Base-by-base conservation (phyloP, 1,139 yeast species). In the Taphrina populina region DNA sequence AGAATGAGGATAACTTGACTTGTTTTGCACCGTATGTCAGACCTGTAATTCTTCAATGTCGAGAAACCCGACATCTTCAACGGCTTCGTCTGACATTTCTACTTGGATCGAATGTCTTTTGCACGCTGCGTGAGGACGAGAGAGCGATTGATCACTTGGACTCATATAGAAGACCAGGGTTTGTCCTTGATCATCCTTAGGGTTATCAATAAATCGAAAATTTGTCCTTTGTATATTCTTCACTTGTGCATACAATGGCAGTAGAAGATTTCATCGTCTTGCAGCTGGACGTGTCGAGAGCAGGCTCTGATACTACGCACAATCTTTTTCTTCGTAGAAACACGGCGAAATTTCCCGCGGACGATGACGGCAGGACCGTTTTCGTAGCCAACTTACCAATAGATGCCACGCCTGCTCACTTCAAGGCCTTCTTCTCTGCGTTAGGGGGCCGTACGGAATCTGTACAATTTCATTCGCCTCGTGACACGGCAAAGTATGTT, bases 1-100 rank as follows among this genome's bases (percentile, higher is more conserved):
- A 23, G 15, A 10, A 56, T 30, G 34, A 37, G 43, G 45, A 29
- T 19, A 13, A 4, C n/a, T 20, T 13, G 8, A 21, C 30, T 20
- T 17, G 24, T 8, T 1, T 19, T 10, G 20, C 27, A 11, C 11
- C 21, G 23, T 20, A 13, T 10, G 27, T n/a, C 75, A 74, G 51
- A 73, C 73, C 66, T 80, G 84, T 44, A 80, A 69, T 61, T 78
- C 81, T 57, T 80, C 84, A 1, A 79, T 72, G 21, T 72, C 65
- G n/a, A 76, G 64, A 44, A 75, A 56, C 5, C 33, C 34, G 26
- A 45, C 26, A 13, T 45, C 52, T 11, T 45, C 52, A 11, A 27
- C 46, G 17, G 7, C n/a, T 23, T 39, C 44, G 5, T 23, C 44
- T 15, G 44, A 10, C 32, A 39, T 39, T 10, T 29, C 33, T 11